These are phyloP conservation scores for Leccinum solheimii DNA, from an alignment of 1,284 basidiomycete genomes.

Conservation along the genomic window DNA sequence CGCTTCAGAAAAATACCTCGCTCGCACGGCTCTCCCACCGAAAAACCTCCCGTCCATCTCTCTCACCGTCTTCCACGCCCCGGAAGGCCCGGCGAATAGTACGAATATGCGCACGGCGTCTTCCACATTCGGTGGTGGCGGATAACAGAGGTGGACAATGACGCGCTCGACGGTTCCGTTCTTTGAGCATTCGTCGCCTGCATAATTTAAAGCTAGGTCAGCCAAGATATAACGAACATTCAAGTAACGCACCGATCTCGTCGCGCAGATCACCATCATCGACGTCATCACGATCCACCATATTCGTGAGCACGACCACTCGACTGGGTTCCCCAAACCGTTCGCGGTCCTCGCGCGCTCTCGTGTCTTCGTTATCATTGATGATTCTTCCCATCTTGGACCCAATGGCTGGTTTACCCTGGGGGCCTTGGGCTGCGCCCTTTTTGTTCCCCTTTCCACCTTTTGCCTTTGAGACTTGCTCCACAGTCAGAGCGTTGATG, in stretches of 20 bases:
- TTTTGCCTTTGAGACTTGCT: slow-evolving; percentile 48
- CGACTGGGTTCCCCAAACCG: slow-evolving; percentile 86
- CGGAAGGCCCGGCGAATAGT: slow-evolving; percentile 83
- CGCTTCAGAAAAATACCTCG: slow-evolving; percentile 78
- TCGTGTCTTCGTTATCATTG: slow-evolving; percentile 80
- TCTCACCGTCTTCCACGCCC: slow-evolving; percentile 91
- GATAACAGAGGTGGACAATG: slow-evolving; percentile 75
- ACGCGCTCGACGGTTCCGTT: slow-evolving; percentile 90
- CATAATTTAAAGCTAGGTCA: background rate
- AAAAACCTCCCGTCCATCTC: slow-evolving; percentile 92
- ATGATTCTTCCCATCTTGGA: slow-evolving; percentile 83
- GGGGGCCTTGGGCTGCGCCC: slow-evolving; percentile 26
- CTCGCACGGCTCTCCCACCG: slow-evolving; percentile 80
- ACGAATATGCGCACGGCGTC: slow-evolving; percentile 85
- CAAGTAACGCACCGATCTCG: slow-evolving; percentile 72
- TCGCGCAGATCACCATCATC: slow-evolving; percentile 83
- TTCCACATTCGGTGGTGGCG: slow-evolving; percentile 56
- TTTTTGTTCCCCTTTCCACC: slow-evolving; percentile 35
- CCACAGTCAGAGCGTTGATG: slow-evolving; percentile 81
- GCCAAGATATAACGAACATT: slow-evolving; percentile 3
- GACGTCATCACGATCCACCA: slow-evolving; percentile 80
- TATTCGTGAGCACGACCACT: slow-evolving; percentile 85
- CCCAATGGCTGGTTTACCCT: slow-evolving; percentile 41
- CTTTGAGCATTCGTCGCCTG: slow-evolving; percentile 87
- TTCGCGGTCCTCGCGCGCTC: slow-evolving; percentile 69